phyloP scores from a whole-genome alignment of 495 filamentous ascomycete species.

The Podospora australis region DNA sequence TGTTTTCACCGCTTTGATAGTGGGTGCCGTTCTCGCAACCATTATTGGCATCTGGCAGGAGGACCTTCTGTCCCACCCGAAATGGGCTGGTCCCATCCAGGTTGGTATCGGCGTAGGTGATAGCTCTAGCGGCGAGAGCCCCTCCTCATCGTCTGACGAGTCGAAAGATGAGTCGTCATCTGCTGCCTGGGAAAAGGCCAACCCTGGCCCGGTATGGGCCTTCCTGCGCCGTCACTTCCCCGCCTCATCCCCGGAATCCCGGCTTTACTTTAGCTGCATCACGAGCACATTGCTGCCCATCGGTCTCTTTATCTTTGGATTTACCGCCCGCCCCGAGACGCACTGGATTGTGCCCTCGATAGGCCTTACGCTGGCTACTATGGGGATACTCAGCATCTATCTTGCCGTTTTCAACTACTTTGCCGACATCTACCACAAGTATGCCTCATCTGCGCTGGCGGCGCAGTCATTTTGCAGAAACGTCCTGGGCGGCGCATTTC shows the following conservation, averaged over 20 bases:
- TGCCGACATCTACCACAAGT: conserved; percentile 82
- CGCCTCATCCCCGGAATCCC: conserved; percentile 59
- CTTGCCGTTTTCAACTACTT: conserved; percentile 91
- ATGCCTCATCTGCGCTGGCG: conserved; percentile 79
- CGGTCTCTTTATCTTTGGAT: conserved; percentile 69
- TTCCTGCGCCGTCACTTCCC: conserved; percentile 36
- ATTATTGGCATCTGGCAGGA: conserved; percentile 71
- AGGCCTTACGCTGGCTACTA: conserved; percentile 65
- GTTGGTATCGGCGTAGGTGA: too few species aligned
- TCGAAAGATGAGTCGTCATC: conserved; percentile 9
- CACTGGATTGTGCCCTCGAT: conserved; percentile 76
- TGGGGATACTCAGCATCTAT: conserved; percentile 87
- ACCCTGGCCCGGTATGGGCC: conserved; percentile 23
- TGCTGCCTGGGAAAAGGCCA: background rate
- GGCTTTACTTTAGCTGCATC: conserved; percentile 79
- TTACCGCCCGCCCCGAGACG: conserved; percentile 58
- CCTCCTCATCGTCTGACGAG: too few species aligned
- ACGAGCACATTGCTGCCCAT: conserved; percentile 59
- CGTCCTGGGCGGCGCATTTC: conserved; percentile 76
- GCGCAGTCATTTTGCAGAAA: conserved; percentile 84
- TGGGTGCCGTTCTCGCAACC: conserved; percentile 63
- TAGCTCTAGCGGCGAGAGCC: too few species aligned
- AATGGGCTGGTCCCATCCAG: conserved; percentile 20
- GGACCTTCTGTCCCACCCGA: conserved; percentile 33
- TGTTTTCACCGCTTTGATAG: conserved; percentile 67